Evolutionary conservation across 257 asterid genomes (phyloP).

Genomic region (Rehmannia glutinosa): DNA sequence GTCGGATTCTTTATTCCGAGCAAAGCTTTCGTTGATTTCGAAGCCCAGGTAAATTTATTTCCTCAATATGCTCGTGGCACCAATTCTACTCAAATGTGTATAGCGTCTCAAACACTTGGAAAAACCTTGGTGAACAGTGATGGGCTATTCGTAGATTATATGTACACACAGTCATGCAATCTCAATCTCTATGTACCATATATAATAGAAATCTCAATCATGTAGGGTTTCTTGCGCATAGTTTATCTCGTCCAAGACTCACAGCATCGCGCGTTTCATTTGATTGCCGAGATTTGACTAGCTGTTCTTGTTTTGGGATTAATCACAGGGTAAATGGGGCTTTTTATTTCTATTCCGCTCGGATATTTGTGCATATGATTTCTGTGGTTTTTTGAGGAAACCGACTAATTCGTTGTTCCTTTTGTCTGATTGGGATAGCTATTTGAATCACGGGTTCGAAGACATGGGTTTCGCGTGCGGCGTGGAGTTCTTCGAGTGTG

Average conservation of each 20-base stretch:
- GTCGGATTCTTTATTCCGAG: background rate
- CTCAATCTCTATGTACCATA: constrained; percentile 26
- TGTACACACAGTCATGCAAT: constrained; percentile 36
- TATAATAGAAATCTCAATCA: constrained; percentile 19
- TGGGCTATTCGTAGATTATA: background rate
- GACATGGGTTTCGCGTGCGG: constrained; percentile 33
- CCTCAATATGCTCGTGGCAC: background rate
- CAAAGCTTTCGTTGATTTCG: constrained; percentile 20
- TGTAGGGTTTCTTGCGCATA: constrained; percentile 20
- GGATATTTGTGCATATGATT: constrained; percentile 6
- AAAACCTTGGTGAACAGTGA: background rate
- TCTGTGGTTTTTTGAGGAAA: background rate
- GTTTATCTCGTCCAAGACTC: constrained; percentile 23
- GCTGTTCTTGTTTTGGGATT: background rate
- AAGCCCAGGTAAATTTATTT: constrained; percentile 9
- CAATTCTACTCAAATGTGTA: background rate
- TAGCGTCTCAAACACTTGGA: background rate
- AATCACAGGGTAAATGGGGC: constrained; percentile 41
- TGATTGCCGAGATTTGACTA: background rate
- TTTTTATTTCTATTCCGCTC: constrained; percentile 10
- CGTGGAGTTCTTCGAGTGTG: constrained; percentile 31
- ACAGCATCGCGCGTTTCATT: constrained; percentile 29
- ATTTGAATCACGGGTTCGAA: constrained; percentile 30
- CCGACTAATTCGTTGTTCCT: background rate
- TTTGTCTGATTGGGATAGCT: constrained; percentile 31